phyloP scores from a whole-genome alignment of 257 asterid species.

The Petunia axillaris region DNA sequence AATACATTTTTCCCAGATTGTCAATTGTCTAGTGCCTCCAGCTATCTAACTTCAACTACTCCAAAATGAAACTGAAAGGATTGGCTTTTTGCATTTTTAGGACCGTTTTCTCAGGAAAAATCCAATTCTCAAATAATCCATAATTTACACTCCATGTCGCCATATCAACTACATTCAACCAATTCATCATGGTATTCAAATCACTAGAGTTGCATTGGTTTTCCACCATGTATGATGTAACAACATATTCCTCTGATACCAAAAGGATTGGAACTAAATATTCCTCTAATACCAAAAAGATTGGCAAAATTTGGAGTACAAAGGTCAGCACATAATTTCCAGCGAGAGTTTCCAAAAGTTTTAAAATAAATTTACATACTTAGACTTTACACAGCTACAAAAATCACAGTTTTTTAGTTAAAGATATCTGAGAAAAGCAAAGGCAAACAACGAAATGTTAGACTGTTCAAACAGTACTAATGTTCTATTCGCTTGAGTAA shows the following conservation, averaged over 20 bases:
- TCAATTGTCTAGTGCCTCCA: background rate
- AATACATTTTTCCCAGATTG: background rate
- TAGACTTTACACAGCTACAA: background rate
- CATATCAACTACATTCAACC: conserved; percentile 2
- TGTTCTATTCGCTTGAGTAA: background rate
- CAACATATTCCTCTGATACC: background rate
- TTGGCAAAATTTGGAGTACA: background rate
- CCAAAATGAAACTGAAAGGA: background rate
- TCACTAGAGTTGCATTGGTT: background rate
- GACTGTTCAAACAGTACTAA: background rate
- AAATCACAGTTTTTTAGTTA: background rate
- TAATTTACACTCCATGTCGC: background rate
- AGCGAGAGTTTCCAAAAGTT: background rate
- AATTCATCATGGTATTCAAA: background rate
- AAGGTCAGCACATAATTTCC: conserved; percentile 5
- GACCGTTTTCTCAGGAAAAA: background rate
- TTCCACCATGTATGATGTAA: background rate
- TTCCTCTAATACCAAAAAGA: background rate
- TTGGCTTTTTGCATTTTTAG: background rate
- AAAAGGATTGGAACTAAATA: background rate
- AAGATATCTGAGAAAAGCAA: background rate
- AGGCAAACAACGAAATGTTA: background rate
- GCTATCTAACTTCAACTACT: background rate
- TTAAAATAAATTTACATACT: background rate
- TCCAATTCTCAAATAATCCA: background rate